Evolutionary conservation across 495 filamentous ascomycete species (phyloP).

Genomic region (Hypomontagnella submonticulosa): DNA sequence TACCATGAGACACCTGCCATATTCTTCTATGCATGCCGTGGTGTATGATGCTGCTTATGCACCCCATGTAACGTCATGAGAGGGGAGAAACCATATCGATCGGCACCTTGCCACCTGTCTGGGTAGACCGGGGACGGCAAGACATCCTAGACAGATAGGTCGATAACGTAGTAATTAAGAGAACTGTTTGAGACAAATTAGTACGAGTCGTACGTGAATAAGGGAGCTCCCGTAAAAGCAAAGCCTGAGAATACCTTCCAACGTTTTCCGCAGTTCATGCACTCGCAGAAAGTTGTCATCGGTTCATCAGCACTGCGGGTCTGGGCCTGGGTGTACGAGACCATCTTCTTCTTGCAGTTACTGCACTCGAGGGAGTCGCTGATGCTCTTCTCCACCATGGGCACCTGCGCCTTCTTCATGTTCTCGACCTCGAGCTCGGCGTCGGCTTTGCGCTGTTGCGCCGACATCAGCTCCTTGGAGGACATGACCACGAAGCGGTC

Average conservation of each 20-base stretch:
- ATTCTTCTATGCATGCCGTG: slow-evolving; percentile 21
- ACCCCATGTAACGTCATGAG: slow-evolving; percentile 20
- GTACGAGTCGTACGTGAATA: slow-evolving; percentile 4
- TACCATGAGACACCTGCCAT: slow-evolving; percentile 28
- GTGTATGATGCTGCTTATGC: slow-evolving; percentile 28
- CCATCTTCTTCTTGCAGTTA: slow-evolving; percentile 90
- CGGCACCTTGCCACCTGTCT: neutral
- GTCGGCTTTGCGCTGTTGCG: slow-evolving; percentile 73
- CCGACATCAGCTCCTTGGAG: slow-evolving; percentile 60
- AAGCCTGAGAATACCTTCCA: slow-evolving; percentile 69
- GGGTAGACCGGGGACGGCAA: slow-evolving; percentile 6
- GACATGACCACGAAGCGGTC: slow-evolving; percentile 76
- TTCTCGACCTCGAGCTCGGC: slow-evolving; percentile 83
- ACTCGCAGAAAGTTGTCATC: slow-evolving; percentile 87
- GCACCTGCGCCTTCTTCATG: slow-evolving; percentile 93
- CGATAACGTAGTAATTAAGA: slow-evolving; percentile 24
- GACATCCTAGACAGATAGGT: slow-evolving; percentile 3
- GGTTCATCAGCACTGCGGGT: slow-evolving; percentile 94
- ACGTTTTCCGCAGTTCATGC: slow-evolving; percentile 76
- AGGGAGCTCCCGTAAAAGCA: neutral
- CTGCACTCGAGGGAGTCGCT: slow-evolving; percentile 86
- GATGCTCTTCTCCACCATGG: slow-evolving; percentile 87
- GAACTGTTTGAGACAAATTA: slow-evolving; percentile 22
- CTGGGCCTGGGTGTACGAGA: slow-evolving; percentile 95
- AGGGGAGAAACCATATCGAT: slow-evolving; percentile 12